Conservation (phyloP, 179 eudicot genomes). For the Vitellaria paradoxa region DNA sequence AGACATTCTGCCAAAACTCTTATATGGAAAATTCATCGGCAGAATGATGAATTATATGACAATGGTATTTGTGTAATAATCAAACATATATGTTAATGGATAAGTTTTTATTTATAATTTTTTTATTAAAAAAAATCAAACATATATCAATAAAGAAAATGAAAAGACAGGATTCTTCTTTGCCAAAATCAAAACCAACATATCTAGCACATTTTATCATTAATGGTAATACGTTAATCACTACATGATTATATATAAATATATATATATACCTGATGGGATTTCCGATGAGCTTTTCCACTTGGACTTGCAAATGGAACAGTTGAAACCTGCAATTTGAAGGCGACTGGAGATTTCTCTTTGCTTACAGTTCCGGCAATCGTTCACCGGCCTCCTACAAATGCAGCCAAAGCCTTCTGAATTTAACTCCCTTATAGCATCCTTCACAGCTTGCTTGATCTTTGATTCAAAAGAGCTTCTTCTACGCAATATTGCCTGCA, state of each 20-base stretch:
- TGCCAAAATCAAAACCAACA: neutral
- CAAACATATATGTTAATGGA: too few species aligned
- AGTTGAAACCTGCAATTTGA: constrained; percentile 26
- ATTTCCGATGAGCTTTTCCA: constrained; percentile 37
- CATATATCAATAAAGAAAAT: too few species aligned
- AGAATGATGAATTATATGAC: too few species aligned
- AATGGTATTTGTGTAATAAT: too few species aligned
- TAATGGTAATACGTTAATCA: too few species aligned
- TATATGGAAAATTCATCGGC: too few species aligned
- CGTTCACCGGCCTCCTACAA: constrained; percentile 24
- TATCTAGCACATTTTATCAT: neutral
- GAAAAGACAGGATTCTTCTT: neutral
- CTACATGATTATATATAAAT: too few species aligned
- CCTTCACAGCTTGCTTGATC: constrained; percentile 37
- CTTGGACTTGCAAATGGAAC: constrained; percentile 35
- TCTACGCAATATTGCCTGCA: constrained; percentile 36
- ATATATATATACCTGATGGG: constrained; percentile 32
- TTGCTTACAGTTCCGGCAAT: constrained; percentile 28
- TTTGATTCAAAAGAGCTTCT: constrained; percentile 35
- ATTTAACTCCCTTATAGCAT: constrained; percentile 17
- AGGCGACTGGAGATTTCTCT: constrained; percentile 24
- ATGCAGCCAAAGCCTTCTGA: constrained; percentile 2
- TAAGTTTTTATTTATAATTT: too few species aligned
- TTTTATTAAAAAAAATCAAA: too few species aligned
- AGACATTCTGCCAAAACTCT: too few species aligned